Base-by-base conservation (phyloP, 2,329 filamentous ascomycete genomes). In the Orbilia javanica region DNA sequence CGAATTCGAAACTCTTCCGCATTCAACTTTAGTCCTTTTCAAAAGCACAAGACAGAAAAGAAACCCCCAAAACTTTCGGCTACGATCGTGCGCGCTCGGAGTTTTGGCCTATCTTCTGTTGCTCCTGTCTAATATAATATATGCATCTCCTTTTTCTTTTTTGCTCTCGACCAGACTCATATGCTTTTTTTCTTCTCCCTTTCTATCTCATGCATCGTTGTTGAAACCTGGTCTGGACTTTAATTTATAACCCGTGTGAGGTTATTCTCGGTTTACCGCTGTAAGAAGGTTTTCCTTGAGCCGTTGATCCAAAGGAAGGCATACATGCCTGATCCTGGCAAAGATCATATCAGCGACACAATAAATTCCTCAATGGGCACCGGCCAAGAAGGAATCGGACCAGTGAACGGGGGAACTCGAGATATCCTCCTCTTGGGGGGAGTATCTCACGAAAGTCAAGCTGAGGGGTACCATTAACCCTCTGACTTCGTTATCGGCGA, bases 201-300 rank as follows among this genome's bases (percentile, higher is more conserved):
- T 69, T 13, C 50, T 29, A 53, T 36, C 36, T 57, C 50, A 48
- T 69, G 31, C 44, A 70, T 70, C 66, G 66, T 77, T 22, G 74
- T 66, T 78, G 65, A 78, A 78, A 78, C 74, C 74, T 78, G 74
- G 74, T 78, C 74, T 78, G 62, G 67, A 66, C 68, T 67, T 60
- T 66, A 78, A 66, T 78, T 64, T 78, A 67, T 78, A 64, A 62
- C 67, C 74, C 67, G 74, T 78, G 74, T 78, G 73, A 77, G 74
- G 74, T 63, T 78, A 78, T 78, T 78, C 74, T 78, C 67, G 74
- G 74, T 63, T 71, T 67, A 60, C 65, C 67, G 53, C 67, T 60
- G 50, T 39, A 77, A 63, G 29, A 65, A 42, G 52, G 64, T 65
- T 70, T 60, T 62, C 25, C 44, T 69, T 70, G 73, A 66, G 72